Evolutionary conservation across 805 yeast species (phyloP), one percentile per base, ranked within the genome.

Genomic region (Brettanomyces custersianus): DNA sequence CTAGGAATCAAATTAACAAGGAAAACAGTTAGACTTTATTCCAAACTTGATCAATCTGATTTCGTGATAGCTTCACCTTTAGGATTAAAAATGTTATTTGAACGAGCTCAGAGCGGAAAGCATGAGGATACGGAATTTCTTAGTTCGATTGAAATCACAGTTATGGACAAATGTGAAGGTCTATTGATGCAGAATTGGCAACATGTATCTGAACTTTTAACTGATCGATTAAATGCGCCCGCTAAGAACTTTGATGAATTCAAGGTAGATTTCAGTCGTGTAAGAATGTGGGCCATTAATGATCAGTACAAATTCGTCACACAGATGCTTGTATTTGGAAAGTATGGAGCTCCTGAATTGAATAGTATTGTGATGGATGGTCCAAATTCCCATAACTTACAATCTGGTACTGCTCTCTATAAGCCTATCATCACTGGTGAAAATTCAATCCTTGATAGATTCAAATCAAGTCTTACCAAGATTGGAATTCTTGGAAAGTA

Each of bases 161-260:
- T 88, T 15, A 59, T 86, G 27, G 98, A 86, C 57, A 84, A 83
- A 48, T 75, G 92, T 10, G 87, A 87, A 51, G 83, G 86, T 21
- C 66, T 88, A 44, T 82, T 84, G 51, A 82, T 81, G 82, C 98
- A 92, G 59, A 86, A 88, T 51, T 82, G 96, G 88, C 81, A 81
- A 25, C 95, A 90, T 59, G 69, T 92, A 7, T 58, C 57, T 21
- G 77, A 78, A 12, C 70, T 77, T 5, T 59, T 81, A n/a, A 63
- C 79, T 46, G 75, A 77, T 43, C 77, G 80, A 52, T 46, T 87
- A 38, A 87, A 88, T 57, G 63, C 68, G 38, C 74, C 87, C 31
- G 97, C 97, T 5, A 73, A 74, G 43, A 74, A 80, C 34, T 70
- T 70, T 44, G 77, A 82, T 44, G 47, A 45, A 10, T 42, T 54